Conservation (phyloP, 1,284 basidiomycete genomes). For the Sphagnurus paluster region DNA sequence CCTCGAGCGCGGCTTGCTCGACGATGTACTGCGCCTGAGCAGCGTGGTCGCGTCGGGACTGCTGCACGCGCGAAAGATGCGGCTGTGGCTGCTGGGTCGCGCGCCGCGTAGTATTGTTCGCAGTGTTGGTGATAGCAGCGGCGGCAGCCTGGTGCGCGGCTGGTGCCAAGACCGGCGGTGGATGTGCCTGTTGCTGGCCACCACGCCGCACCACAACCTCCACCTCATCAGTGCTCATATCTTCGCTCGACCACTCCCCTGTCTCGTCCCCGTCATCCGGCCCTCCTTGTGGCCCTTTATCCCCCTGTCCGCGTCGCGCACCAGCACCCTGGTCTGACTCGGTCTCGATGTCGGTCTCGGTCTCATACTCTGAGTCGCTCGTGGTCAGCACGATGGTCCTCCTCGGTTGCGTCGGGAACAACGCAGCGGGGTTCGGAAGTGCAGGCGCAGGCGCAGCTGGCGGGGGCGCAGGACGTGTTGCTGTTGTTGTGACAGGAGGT, state of each 20-base stretch:
- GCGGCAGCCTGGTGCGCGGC: conserved; percentile 1
- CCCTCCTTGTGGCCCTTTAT: no score
- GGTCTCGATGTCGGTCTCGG: conserved; percentile 40
- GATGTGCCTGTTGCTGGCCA: conserved; percentile 15
- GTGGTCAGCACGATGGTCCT: conserved; percentile 36
- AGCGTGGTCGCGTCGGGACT: conserved; percentile 27
- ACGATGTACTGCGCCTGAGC: conserved; percentile 25
- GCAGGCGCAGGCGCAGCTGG: conserved; percentile 6
- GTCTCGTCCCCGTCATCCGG: conserved; percentile 48
- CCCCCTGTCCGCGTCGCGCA: no score
- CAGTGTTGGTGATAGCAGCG: neutral
- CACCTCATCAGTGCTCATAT: conserved; percentile 39
- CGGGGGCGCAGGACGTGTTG: conserved; percentile 11
- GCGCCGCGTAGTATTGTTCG: conserved; percentile 13
- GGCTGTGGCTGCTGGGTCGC: conserved; percentile 21
- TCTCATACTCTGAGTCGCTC: conserved; percentile 35
- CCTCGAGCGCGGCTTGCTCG: conserved; percentile 47
- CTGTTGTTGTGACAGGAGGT: conserved; percentile 20
- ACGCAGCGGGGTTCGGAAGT: conserved; percentile 15
- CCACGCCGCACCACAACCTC: conserved; percentile 25
- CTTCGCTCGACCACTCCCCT: conserved; percentile 58
- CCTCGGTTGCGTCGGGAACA: conserved; percentile 23
- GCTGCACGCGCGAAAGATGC: conserved; percentile 23
- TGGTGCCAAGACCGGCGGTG: conserved; percentile 21
- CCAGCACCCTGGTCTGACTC: conserved; percentile 40